Evolutionary conservation across 108 stramenopile genomes (phyloP).

Genomic region (Epithemia pelagica): DNA sequence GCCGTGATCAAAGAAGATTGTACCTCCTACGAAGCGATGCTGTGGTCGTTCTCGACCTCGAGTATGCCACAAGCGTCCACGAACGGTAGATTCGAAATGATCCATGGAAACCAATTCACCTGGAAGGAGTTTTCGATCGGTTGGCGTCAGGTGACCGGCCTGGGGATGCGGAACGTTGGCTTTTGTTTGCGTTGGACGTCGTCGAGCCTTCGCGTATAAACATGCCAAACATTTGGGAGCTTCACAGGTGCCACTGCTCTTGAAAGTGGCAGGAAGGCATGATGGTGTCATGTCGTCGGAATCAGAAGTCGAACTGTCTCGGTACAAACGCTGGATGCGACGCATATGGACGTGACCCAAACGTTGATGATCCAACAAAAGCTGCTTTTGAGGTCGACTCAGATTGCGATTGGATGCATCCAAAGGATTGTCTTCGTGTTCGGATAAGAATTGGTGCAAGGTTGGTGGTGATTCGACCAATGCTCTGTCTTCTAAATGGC

Average conservation of each 20-base stretch:
- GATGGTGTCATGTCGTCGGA: background rate
- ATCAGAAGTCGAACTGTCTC: background rate
- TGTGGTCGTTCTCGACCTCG: constrained; percentile 19
- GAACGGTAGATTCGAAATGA: constrained; percentile 22
- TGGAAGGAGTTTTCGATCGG: constrained; percentile 1
- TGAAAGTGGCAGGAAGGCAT: background rate
- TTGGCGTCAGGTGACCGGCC: constrained; percentile 1
- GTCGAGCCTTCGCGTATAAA: constrained; percentile 11
- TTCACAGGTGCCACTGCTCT: background rate
- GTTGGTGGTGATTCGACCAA: background rate
- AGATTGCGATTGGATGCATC: constrained; percentile 32
- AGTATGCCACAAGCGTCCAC: constrained; percentile 20
- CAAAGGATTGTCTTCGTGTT: background rate
- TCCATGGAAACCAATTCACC: constrained; percentile 18
- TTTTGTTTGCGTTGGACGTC: background rate
- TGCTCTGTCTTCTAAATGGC: background rate
- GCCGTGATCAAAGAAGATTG: constrained; percentile 45
- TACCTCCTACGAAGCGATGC: constrained; percentile 13
- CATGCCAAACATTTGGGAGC: constrained; percentile 11
- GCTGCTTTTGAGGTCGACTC: constrained; percentile 16
- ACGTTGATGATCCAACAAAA: constrained; percentile 24
- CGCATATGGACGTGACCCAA: constrained; percentile 24
- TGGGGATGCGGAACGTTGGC: background rate
- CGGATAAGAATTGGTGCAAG: background rate
- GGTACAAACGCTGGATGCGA: constrained; percentile 12